These are phyloP conservation scores for Fragaria vesca DNA, from an alignment of 306 rosid genomes.

Conservation along the genomic window DNA sequence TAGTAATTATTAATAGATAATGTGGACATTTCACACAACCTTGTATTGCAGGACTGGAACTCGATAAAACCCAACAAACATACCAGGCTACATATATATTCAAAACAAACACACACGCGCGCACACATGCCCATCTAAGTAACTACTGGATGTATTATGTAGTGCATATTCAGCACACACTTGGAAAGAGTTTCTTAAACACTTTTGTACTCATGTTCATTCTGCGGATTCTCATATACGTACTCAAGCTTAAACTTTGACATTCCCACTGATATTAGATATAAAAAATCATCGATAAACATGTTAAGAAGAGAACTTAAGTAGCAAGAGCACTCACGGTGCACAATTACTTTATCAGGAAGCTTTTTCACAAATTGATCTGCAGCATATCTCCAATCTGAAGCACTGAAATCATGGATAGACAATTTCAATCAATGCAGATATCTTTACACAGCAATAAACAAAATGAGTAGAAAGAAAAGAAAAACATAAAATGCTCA, in stretches of 20 bases:
- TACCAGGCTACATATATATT: neutral
- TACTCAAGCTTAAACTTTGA: neutral
- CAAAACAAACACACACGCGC: neutral
- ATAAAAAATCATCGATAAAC: conserved; percentile 11
- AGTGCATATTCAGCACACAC: neutral
- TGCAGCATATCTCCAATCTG: conserved; percentile 87
- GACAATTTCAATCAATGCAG: conserved; percentile 11
- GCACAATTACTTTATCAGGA: conserved; percentile 83
- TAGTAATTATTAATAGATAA: no score
- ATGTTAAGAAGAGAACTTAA: conserved; percentile 12
- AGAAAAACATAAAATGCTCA: neutral
- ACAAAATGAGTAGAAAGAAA: neutral
- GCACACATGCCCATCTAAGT: neutral
- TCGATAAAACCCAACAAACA: neutral
- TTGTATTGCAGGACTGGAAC: neutral
- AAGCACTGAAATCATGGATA: conserved; percentile 52
- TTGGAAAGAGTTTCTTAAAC: neutral
- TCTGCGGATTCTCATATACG: neutral
- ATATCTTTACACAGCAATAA: neutral
- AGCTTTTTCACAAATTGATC: conserved; percentile 71
- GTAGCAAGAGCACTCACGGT: conserved; percentile 53
- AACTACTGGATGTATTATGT: neutral
- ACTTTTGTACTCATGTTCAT: neutral
- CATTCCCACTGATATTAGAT: neutral
- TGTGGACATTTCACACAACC: neutral